Evolutionary conservation across 345 rosid genomes (phyloP).

Genomic region (Erysimum cheiranthoides): DNA sequence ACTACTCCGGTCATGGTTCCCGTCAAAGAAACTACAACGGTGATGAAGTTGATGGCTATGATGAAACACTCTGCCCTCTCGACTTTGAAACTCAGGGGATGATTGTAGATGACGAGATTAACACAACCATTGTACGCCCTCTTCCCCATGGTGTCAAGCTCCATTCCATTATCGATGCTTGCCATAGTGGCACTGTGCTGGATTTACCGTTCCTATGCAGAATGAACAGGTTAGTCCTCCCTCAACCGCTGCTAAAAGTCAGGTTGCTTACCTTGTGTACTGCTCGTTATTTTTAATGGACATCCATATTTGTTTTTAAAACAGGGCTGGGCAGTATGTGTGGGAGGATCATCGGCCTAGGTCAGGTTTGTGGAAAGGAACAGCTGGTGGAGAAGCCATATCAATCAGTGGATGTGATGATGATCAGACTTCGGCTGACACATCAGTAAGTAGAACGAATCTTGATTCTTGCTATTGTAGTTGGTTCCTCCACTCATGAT

Average conservation of each 20-base stretch:
- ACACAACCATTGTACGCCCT: conserved; percentile 74
- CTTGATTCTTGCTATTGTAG: not conserved
- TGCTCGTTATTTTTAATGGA: not conserved
- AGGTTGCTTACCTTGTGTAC: not conserved
- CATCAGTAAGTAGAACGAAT: conserved; percentile 62
- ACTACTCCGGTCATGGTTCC: conserved; percentile 89
- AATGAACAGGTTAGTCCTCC: conserved; percentile 64
- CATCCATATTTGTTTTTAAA: conserved; percentile 12
- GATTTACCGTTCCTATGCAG: conserved; percentile 86
- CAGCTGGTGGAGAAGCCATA: conserved; percentile 86
- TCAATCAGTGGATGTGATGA: conserved; percentile 93
- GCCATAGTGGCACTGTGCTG: conserved; percentile 89
- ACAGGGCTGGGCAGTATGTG: conserved; percentile 66
- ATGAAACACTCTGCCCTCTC: conserved; percentile 85
- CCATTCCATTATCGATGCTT: conserved; percentile 81
- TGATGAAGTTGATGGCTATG: conserved; percentile 88
- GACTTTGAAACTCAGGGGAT: conserved; percentile 97
- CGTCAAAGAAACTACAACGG: conserved; percentile 75
- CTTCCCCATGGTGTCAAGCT: conserved; percentile 79
- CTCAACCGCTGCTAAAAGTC: not conserved
- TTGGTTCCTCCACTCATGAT: conserved; percentile 25
- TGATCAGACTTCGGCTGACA: conserved; percentile 88
- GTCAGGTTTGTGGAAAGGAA: conserved; percentile 85
- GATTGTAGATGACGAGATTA: conserved; percentile 92
- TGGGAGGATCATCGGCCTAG: conserved; percentile 95